These are phyloP conservation scores for Aspergillus olivimuriae DNA, from an alignment of 495 filamentous ascomycete genomes.

Conservation along the genomic window DNA sequence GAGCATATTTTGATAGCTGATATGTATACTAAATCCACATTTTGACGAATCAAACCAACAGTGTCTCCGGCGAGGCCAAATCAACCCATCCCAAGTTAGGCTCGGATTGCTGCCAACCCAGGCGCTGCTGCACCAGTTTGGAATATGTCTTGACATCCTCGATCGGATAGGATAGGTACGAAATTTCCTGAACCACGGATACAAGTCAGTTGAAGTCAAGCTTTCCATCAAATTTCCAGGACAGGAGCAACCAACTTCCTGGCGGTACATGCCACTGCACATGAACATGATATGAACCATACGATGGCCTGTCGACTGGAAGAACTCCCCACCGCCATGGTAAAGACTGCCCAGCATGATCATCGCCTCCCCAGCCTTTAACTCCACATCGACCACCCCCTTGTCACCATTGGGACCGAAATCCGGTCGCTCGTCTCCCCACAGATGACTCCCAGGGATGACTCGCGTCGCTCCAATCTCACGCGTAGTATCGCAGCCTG, in stretches of 20 bases:
- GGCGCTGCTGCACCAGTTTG: constrained; percentile 1
- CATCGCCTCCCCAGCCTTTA: constrained; percentile 1
- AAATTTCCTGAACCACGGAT: too few relatives aligned
- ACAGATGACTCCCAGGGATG: constrained; percentile 3
- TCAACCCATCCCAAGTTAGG: constrained; percentile 7
- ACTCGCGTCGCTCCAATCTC: constrained; percentile 5
- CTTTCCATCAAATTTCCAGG: not conserved
- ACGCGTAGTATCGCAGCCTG: not conserved
- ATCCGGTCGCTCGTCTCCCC: constrained; percentile 2
- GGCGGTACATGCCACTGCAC: constrained; percentile 4
- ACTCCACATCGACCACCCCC: not conserved
- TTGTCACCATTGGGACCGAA: constrained; percentile 1
- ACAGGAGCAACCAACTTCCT: not conserved
- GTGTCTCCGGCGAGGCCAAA: constrained; percentile 3
- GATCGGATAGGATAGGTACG: constrained; percentile 5
- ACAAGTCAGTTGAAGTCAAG: not conserved
- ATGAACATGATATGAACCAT: constrained; percentile 10
- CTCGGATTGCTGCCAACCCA: constrained; percentile 4
- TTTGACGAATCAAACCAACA: too few relatives aligned
- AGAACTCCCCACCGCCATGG: constrained; percentile 7
- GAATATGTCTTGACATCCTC: constrained; percentile 5
- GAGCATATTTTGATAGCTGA: too few relatives aligned
- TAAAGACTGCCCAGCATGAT: constrained; percentile 7
- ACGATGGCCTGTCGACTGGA: not conserved
- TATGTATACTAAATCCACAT: too few relatives aligned